phyloP scores from a whole-genome alignment of 208 protist genomes.

The Herpetomonas samuelpessoai region DNA sequence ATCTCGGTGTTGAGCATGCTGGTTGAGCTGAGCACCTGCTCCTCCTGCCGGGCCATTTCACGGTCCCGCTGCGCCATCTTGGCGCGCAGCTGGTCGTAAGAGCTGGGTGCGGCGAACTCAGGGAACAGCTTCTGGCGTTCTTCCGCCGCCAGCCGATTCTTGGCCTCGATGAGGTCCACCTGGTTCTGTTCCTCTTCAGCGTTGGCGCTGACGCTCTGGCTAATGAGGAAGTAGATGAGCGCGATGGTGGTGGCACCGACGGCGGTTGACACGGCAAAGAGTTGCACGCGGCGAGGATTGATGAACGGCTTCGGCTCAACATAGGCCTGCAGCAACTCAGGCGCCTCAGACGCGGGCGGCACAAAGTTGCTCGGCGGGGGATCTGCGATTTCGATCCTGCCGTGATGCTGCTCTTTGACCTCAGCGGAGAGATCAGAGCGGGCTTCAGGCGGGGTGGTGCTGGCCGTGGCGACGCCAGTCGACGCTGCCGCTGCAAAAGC shows the following conservation, averaged over 20 bases:
- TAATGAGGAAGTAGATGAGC: slow-evolving; percentile 72
- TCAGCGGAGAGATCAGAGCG: neutral
- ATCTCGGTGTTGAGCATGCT: slow-evolving; percentile 76
- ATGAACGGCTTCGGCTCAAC: slow-evolving; percentile 82
- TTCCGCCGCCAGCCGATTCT: slow-evolving; percentile 42
- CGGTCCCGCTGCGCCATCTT: slow-evolving; percentile 59
- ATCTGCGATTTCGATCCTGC: slow-evolving; percentile 11
- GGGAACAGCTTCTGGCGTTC: slow-evolving; percentile 39
- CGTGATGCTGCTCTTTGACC: slow-evolving; percentile 1
- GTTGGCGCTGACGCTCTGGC: slow-evolving; percentile 52
- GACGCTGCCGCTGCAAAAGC: slow-evolving; percentile 5
- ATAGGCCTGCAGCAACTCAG: slow-evolving; percentile 68
- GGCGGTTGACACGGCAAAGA: slow-evolving; percentile 64
- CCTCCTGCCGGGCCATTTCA: slow-evolving; percentile 42
- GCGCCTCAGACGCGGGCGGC: slow-evolving; percentile 56
- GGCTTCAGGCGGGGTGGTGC: neutral
- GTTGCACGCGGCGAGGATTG: slow-evolving; percentile 50
- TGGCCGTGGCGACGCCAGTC: slow-evolving; percentile 5
- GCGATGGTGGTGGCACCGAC: slow-evolving; percentile 57
- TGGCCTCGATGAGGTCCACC: slow-evolving; percentile 42
- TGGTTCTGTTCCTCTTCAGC: slow-evolving; percentile 57
- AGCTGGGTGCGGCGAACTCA: slow-evolving; percentile 70
- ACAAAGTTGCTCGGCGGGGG: slow-evolving; percentile 22
- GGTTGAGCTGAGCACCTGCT: slow-evolving; percentile 25
- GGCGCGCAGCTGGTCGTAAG: slow-evolving; percentile 67